Percentiles rank a stretch among this genome's conserved stretches.
Conservation (phyloP, 768 basidiomycete species). For the Suillus hirtellus region DNA sequence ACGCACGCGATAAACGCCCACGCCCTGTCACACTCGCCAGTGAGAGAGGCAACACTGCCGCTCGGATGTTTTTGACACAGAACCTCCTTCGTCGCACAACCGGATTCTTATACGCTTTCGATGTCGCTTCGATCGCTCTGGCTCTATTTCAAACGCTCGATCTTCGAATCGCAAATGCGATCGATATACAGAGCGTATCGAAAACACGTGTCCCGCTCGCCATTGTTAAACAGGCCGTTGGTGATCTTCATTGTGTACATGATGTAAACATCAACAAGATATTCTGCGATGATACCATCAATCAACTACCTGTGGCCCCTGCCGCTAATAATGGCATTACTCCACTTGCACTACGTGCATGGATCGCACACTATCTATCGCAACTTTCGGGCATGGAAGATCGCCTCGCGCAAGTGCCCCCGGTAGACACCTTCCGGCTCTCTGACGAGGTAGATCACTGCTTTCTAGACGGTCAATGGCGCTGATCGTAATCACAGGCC, state of each 20-base stretch:
- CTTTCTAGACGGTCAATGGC: neutral
- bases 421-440: slow-evolving; percentile 28
- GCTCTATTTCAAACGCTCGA: slow-evolving; percentile 30
- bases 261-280: slow-evolving; percentile 19
- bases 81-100: slow-evolving; percentile 28
- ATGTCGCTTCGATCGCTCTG: slow-evolving; percentile 32
- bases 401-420: slow-evolving; percentile 22
- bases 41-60: slow-evolving; percentile 8
- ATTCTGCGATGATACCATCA: slow-evolving; percentile 14
- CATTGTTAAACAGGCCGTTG: slow-evolving; percentile 20
- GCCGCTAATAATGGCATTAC: slow-evolving; percentile 11
- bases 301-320: neutral
- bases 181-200: slow-evolving; percentile 29
- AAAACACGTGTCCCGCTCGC: slow-evolving; percentile 19
- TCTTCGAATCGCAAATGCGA: slow-evolving; percentile 36
- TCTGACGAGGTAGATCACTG: slow-evolving; percentile 17
- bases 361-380: slow-evolving; percentile 32
- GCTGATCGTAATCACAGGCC: slow-evolving; percentile 16
- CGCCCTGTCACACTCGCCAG: slow-evolving; percentile 19
- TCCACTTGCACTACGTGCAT: slow-evolving; percentile 31
- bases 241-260: slow-evolving; percentile 5
- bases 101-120: slow-evolving; percentile 33
- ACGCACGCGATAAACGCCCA: slow-evolving; percentile 30
- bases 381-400: slow-evolving; percentile 24
- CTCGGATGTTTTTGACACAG: slow-evolving; percentile 30